These are phyloP conservation scores for Meyerozyma athensensis DNA, from an alignment of 1,139 yeast species.

Conservation along the genomic window DNA sequence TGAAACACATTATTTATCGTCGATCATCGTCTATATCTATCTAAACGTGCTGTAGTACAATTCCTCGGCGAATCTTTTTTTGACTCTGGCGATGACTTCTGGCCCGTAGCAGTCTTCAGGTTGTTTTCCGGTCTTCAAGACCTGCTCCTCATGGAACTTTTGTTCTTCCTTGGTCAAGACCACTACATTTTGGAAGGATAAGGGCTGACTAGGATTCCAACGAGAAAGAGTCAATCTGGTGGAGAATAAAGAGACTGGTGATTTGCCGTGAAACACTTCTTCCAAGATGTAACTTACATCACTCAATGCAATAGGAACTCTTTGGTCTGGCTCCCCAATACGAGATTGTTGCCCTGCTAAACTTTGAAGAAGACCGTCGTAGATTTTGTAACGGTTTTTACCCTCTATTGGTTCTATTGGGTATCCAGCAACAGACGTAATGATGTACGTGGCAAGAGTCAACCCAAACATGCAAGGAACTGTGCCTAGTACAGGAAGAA, in stretches of 20 bases:
- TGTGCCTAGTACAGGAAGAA: constrained; percentile 91
- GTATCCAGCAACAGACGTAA: constrained; percentile 79
- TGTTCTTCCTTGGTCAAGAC: constrained; percentile 89
- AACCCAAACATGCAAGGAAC: constrained; percentile 96
- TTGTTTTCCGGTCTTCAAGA: constrained; percentile 60
- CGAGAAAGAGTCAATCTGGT: constrained; percentile 73
- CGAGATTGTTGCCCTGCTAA: constrained; percentile 85
- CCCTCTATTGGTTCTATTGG: constrained; percentile 88
- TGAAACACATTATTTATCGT: too few species aligned
- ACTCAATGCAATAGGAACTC: constrained; percentile 63
- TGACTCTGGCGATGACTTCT: constrained; percentile 56
- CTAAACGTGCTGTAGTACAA: constrained; percentile 56
- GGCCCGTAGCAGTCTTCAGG: constrained; percentile 60
- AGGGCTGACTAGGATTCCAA: constrained; percentile 67
- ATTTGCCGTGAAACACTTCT: constrained; percentile 88
- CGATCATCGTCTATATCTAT: constrained; percentile 4
- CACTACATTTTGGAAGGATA: constrained; percentile 70
- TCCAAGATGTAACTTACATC: constrained; percentile 87
- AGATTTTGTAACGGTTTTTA: constrained; percentile 78
- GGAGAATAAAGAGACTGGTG: constrained; percentile 81
- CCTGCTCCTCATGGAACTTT: constrained; percentile 66
- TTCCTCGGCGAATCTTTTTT: constrained; percentile 69
- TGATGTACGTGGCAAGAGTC: constrained; percentile 76
- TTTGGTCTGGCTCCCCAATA: constrained; percentile 61
- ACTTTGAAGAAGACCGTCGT: constrained; percentile 77